These are phyloP conservation scores for Exophiala spinifera DNA, from an alignment of 2,329 filamentous ascomycete species.

Conservation along the genomic window DNA sequence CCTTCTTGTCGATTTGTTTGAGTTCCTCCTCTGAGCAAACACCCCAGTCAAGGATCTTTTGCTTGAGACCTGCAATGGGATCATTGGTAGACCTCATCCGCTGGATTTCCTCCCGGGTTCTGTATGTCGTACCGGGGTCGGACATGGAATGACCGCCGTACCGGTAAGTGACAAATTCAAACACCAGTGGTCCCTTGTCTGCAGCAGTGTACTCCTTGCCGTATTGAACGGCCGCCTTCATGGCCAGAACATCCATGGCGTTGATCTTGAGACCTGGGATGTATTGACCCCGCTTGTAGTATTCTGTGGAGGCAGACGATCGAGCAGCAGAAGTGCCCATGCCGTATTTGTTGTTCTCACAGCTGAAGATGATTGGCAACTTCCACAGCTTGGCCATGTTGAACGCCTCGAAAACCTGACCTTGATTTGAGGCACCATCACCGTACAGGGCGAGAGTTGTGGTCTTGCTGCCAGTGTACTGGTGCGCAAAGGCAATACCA, in stretches of 20 bases:
- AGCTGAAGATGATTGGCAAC: conserved; percentile 90
- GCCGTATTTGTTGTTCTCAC: conserved; percentile 99
- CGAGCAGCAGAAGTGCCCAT: conserved; percentile 97
- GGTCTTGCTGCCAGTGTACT: conserved; percentile 85
- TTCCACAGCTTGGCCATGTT: conserved; percentile 99
- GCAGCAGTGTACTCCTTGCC: conserved; percentile 80
- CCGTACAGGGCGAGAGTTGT: conserved; percentile 89
- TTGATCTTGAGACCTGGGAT: conserved; percentile 99
- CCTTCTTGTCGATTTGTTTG: conserved; percentile 93
- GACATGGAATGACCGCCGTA: conserved; percentile 99
- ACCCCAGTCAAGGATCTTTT: conserved; percentile 95
- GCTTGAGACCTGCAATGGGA: conserved; percentile 95
- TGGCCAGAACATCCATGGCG: conserved; percentile 97
- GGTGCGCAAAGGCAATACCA: conserved; percentile 92
- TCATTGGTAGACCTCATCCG: conserved; percentile 99
- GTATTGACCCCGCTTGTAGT: conserved; percentile 99
- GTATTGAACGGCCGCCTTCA: conserved; percentile 93
- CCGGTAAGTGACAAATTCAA: conserved; percentile 98
- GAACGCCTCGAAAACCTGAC: conserved; percentile 98
- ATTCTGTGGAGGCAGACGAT: conserved; percentile 93
- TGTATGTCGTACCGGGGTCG: conserved; percentile 98
- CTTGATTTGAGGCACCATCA: conserved; percentile 98
- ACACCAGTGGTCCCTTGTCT: conserved; percentile 88
- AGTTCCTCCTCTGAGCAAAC: conserved; percentile 91
- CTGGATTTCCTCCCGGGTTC: conserved; percentile 98